Base-by-base conservation (phyloP, 129 eudicot species). In the Helianthus tuberosus region DNA sequence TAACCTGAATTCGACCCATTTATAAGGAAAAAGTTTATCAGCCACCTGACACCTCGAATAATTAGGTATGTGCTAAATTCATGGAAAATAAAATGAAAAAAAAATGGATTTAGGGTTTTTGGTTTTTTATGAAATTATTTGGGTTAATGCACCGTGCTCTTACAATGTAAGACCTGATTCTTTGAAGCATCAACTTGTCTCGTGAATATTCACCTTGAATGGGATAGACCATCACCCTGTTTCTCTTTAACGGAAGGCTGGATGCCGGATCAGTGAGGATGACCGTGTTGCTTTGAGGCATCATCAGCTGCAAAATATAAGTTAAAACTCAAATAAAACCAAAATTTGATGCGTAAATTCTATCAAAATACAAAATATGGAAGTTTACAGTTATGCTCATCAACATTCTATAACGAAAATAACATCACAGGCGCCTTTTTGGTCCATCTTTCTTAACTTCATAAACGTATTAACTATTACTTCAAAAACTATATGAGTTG, bases 121-220 rank as follows among this genome's bases (percentile, higher is more conserved):
- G 16, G 67, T 75, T 32, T 41, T 66, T 9, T 38, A 75, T 12
- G 54, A 14, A 25, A 66, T 11, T 8, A 12, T 55, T n/a, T 59
- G 80, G 85, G 69, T 81, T 65, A 66, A 54, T 75, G 83, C 60
- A 78, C 3, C 47, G 82, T 71, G 83, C 88, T 77, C 98, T 94
- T 94, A 94, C 97, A 85, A 91, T 94, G 97, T 94, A 94, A 83
- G 99, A 90, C 93, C 88, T 94, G 97, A 94, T 94, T 94, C 99
- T 94, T 91, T 94, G 97, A 80, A 94, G 97, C 97, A 94, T 90
- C 97, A 94, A 88, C 89, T 79, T 88, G 91, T 94, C 91, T 79
- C 99, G 87, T 72, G 99, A 90, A 84, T 94, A 91, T 82, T 94
- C 96, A 90, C 99, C 99, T 87, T 81, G 86, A 81, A 94, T 87